Evolutionary conservation across 1,284 basidiomycete genomes (phyloP).

Genomic region (Cystobasidium pallidum): DNA sequence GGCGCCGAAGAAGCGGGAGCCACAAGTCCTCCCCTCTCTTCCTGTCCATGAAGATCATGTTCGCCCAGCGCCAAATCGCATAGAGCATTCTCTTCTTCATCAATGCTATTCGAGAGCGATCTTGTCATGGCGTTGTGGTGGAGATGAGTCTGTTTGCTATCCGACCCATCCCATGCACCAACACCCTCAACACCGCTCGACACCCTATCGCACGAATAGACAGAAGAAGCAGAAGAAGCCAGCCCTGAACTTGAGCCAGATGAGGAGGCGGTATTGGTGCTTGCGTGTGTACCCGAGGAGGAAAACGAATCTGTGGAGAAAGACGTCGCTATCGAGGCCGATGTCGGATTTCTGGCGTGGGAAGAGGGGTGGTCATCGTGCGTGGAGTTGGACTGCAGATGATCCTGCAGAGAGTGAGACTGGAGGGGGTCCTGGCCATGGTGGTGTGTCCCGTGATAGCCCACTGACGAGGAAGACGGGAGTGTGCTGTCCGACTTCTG

Average conservation of each 20-base stretch:
- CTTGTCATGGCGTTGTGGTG: neutral
- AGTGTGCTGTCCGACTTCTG: slow-evolving; percentile 1
- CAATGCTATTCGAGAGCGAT: neutral
- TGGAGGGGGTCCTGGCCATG: neutral
- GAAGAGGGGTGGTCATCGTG: slow-evolving; percentile 46
- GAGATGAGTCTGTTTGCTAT: neutral
- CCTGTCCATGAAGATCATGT: neutral
- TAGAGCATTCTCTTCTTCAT: slow-evolving; percentile 6
- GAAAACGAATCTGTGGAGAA: slow-evolving; percentile 40
- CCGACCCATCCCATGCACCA: too few relatives aligned
- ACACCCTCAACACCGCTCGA: too few relatives aligned
- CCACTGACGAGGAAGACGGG: neutral
- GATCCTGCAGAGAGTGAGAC: too few relatives aligned
- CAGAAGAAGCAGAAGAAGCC: slow-evolving; percentile 31
- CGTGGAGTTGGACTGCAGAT: too few relatives aligned
- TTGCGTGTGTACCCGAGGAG: neutral
- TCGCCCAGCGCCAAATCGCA: neutral
- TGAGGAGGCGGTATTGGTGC: slow-evolving; percentile 15
- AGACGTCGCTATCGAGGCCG: slow-evolving; percentile 26
- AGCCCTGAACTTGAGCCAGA: neutral
- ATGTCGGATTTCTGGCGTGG: slow-evolving; percentile 52
- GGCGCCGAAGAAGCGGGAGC: neutral
- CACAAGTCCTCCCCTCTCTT: neutral
- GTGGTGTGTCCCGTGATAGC: neutral
- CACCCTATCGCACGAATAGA: slow-evolving; percentile 3